These are phyloP conservation scores for Acanthamoeba castellanii DNA, from an alignment of 208 protist species.

Conservation along the genomic window DNA sequence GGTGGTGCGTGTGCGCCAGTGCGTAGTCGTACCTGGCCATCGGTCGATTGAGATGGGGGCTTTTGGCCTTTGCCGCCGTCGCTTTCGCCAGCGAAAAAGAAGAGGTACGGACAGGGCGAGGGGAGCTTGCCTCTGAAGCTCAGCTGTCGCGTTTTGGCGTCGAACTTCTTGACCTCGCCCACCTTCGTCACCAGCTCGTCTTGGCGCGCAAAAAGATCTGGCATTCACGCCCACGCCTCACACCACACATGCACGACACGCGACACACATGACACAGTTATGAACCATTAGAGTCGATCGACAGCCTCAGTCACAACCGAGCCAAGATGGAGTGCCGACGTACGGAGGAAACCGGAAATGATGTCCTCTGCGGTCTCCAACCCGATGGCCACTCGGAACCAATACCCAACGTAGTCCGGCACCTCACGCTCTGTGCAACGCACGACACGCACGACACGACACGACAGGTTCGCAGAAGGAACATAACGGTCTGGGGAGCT, in stretches of 20 bases:
- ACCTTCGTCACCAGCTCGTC: neutral
- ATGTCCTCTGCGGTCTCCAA: constrained; percentile 27
- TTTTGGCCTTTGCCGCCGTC: too few relatives aligned
- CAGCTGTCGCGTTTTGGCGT: neutral
- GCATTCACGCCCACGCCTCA: neutral
- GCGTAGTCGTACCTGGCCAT: too few relatives aligned
- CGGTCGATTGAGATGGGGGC: too few relatives aligned
- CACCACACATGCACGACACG: too few relatives aligned
- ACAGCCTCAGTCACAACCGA: neutral
- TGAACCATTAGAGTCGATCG: neutral
- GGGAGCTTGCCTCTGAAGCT: neutral
- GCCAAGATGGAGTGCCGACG: neutral
- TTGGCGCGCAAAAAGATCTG: neutral
- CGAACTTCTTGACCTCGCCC: neutral
- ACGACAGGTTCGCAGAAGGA: neutral
- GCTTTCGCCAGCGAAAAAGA: neutral
- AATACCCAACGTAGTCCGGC: neutral
- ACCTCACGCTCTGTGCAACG: neutral
- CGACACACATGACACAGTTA: neutral
- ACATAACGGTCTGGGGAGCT: neutral
- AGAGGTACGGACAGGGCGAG: neutral
- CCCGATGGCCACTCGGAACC: neutral
- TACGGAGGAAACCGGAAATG: neutral
- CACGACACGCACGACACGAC: neutral
- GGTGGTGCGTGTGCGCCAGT: neutral